Conservation (phyloP, 352 stramenopile species). For the Phytophthora pistaciae region DNA sequence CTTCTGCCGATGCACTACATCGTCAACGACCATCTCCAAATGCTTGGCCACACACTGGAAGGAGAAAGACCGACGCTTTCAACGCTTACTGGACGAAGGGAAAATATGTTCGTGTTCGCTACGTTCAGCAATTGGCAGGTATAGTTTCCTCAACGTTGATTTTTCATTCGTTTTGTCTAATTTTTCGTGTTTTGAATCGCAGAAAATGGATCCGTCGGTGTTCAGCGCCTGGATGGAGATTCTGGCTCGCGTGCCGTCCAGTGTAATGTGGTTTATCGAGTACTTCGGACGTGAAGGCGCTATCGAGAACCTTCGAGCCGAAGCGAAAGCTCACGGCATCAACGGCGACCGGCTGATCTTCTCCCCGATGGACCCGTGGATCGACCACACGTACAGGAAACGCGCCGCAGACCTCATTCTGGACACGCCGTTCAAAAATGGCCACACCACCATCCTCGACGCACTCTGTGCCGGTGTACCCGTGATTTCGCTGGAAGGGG, state of each 20-base stretch:
- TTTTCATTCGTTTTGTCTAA: conserved; percentile 2
- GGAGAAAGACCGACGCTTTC: conserved; percentile 35
- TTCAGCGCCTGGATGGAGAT: conserved; percentile 88
- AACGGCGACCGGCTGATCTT: conserved; percentile 69
- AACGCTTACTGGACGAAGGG: conserved; percentile 4
- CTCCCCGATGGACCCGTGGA: conserved; percentile 67
- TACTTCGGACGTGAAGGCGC: conserved; percentile 65
- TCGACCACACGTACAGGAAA: conserved; percentile 83
- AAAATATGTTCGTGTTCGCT: conserved; percentile 68
- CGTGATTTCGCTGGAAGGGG: conserved; percentile 72
- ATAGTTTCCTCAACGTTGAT: not conserved
- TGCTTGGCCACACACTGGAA: conserved; percentile 65
- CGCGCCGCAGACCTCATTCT: conserved; percentile 77
- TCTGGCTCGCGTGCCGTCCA: conserved; percentile 64
- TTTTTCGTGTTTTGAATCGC: not conserved
- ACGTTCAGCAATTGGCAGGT: conserved; percentile 90
- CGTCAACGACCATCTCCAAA: conserved; percentile 86
- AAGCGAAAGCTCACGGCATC: conserved; percentile 65
- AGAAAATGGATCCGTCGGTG: conserved; percentile 84
- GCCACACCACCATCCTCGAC: conserved; percentile 85
- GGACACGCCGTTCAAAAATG: conserved; percentile 88
- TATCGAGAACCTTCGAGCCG: conserved; percentile 50
- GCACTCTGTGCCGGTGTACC: conserved; percentile 83
- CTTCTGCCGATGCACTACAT: conserved; percentile 82
- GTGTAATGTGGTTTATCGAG: conserved; percentile 82